Conservation (phyloP, 805 yeast genomes). For the Ogataea kodamae region DNA sequence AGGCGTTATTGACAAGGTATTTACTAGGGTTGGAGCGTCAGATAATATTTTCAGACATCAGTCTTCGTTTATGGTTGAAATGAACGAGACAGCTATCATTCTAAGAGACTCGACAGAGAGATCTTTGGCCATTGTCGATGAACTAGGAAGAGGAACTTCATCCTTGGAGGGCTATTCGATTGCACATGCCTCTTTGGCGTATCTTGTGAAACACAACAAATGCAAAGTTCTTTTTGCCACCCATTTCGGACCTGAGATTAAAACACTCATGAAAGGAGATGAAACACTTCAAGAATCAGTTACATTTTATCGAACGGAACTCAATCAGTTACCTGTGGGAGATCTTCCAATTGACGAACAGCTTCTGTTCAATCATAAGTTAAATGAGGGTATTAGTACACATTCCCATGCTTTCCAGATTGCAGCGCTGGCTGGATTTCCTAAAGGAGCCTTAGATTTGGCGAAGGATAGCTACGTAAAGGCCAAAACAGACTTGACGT, state of each 20-base stretch:
- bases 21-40: slow-evolving; percentile 79
- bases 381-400: slow-evolving; percentile 64
- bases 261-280: slow-evolving; percentile 35
- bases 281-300: slow-evolving; percentile 26
- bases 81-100: slow-evolving; percentile 78
- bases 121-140: slow-evolving; percentile 80
- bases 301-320: slow-evolving; percentile 27
- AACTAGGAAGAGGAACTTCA: slow-evolving; percentile 88
- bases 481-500: not conserved
- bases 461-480: slow-evolving; percentile 41
- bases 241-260: slow-evolving; percentile 64
- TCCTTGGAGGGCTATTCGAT: slow-evolving; percentile 80
- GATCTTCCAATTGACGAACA: slow-evolving; percentile 28
- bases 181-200: slow-evolving; percentile 70
- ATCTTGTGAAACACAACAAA: slow-evolving; percentile 49
- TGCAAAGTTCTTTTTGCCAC: slow-evolving; percentile 87
- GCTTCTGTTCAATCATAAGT: slow-evolving; percentile 50
- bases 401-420: slow-evolving; percentile 75
- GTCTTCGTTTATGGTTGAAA: slow-evolving; percentile 92
- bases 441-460: slow-evolving; percentile 48
- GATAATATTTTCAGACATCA: slow-evolving; percentile 76
- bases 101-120: slow-evolving; percentile 58
- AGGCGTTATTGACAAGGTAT: slow-evolving; percentile 75
- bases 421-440: slow-evolving; percentile 79
- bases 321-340: slow-evolving; percentile 17